Percentiles rank a stretch among this genome's conserved stretches.
Conservation (phyloP, 768 basidiomycete genomes). For the Podaxis sp. region DNA sequence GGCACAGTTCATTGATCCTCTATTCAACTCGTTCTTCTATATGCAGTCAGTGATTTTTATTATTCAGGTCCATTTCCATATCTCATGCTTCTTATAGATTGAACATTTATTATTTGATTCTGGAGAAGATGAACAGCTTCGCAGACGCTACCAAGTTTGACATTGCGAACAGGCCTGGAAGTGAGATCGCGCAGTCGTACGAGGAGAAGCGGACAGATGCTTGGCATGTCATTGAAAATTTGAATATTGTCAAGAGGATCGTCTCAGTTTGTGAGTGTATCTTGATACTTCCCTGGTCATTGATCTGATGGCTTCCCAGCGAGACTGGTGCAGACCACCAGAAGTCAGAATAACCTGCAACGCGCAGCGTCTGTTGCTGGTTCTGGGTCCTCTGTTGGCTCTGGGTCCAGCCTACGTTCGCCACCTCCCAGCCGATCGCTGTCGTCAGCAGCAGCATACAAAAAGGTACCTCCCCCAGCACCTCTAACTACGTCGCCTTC, state of each 20-base stretch:
- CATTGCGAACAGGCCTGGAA: conserved; percentile 54
- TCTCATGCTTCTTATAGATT: conserved; percentile 43
- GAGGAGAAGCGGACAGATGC: conserved; percentile 82
- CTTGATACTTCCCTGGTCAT: neutral
- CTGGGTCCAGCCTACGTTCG: conserved; percentile 30
- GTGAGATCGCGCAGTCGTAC: conserved; percentile 74
- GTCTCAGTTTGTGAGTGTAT: conserved; percentile 72
- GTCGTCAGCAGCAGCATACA: conserved; percentile 31
- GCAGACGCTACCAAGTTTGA: conserved; percentile 76
- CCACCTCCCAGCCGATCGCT: conserved; percentile 34
- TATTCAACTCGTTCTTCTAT: conserved; percentile 99
- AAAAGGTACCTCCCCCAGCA: conserved; percentile 51
- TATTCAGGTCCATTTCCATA: neutral
- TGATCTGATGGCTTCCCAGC: conserved; percentile 33
- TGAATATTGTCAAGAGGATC: conserved; percentile 80
- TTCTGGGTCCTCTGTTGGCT: conserved; percentile 26
- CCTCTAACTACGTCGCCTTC: conserved; percentile 29
- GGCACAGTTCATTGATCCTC: conserved; percentile 88
- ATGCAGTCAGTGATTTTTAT: conserved; percentile 76
- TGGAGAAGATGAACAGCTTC: conserved; percentile 91
- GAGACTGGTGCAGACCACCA: conserved; percentile 58
- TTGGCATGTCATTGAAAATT: conserved; percentile 69
- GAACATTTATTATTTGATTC: conserved; percentile 89
- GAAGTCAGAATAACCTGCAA: conserved; percentile 20
- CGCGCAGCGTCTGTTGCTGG: conserved; percentile 31